Evolutionary conservation across 495 filamentous ascomycete species (phyloP), one percentile per base, ranked within the genome.

Genomic region (Aspergillus asperescens): DNA sequence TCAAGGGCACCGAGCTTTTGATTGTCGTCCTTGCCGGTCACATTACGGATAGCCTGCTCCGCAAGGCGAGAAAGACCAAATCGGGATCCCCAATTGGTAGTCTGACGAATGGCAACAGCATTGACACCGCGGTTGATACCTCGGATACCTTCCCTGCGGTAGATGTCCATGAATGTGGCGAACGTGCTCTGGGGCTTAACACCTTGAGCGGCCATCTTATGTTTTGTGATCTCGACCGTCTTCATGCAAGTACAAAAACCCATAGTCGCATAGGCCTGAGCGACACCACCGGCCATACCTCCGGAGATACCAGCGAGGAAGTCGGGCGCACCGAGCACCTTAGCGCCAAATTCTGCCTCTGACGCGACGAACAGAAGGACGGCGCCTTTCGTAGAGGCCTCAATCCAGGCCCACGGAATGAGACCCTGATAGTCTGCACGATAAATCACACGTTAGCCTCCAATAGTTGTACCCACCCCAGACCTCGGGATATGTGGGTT

Each of bases 241-340:
- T 98, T 98, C 93, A 98, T 98, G 81, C 93, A 98, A 32, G 93
- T 98, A 74, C 93, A 98, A 83, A 98, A 98, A 52, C 93, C 93
- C 90, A 98, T 96, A 59, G 93, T 98, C 52, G 93, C 93, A 68
- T 98, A 98, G 28, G 93, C 93, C 76, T 98, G 93, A 40, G 90
- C 94, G 48, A 98, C 83, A 79, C 93, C 93, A 62, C 93, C 93
- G 25, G 81, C 79, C 78, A 98, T 92, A 71, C 93, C 93, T 61
- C 93, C 94, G 12, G 77, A 65, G 74, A 98, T 96, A 68, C 93
- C 93, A 59, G 82, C 81, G 50, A 83, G 76, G 74, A 98, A 97
- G 64, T 91, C 85, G 59, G 77, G 78, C 58, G 90, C 91, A 58
- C 94, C 94, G 60, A 85, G 80, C 55, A 72, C 70, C 62, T 84